Percentiles rank a stretch among this genome's conserved stretches.
Conservation (phyloP, 495 filamentous ascomycete genomes). For the Cercophora newfieldiana region DNA sequence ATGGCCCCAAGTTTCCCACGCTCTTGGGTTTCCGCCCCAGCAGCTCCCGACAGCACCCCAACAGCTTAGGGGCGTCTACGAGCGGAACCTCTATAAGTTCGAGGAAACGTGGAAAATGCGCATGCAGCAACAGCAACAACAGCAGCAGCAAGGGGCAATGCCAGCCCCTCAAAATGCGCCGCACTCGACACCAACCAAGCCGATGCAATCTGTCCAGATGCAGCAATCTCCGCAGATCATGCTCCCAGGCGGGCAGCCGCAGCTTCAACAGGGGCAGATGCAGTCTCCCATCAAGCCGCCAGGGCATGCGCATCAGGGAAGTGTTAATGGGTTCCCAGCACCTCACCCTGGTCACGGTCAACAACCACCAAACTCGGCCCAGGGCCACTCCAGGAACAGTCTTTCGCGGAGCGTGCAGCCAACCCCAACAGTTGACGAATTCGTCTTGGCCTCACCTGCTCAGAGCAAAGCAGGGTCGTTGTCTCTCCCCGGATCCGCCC, state of each 20-base stretch:
- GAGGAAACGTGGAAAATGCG: slow-evolving; percentile 71
- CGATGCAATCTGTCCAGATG: slow-evolving; percentile 41
- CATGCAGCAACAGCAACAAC: slow-evolving; percentile 53
- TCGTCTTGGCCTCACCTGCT: slow-evolving; percentile 43
- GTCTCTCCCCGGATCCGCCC: slow-evolving; percentile 34
- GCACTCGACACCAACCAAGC: slow-evolving; percentile 41
- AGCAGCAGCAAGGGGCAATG: slow-evolving; percentile 36
- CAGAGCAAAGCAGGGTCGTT: slow-evolving; percentile 40
- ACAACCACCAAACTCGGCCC: slow-evolving; percentile 34
- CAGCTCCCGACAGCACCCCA: slow-evolving; percentile 64
- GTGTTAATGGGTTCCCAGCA: slow-evolving; percentile 51
- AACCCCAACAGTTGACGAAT: slow-evolving; percentile 41
- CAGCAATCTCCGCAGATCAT: slow-evolving; percentile 48
- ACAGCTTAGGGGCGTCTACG: slow-evolving; percentile 71
- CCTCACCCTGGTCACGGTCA: slow-evolving; percentile 47
- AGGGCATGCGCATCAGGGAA: slow-evolving; percentile 41
- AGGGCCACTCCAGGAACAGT: slow-evolving; percentile 40
- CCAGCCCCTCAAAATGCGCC: slow-evolving; percentile 26
- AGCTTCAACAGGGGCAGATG: slow-evolving; percentile 49
- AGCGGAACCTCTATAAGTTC: slow-evolving; percentile 69
- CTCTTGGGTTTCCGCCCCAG: slow-evolving; percentile 63
- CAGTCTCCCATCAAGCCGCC: slow-evolving; percentile 54
- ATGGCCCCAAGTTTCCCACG: slow-evolving; percentile 71
- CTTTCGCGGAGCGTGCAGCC: slow-evolving; percentile 45
- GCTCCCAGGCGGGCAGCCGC: slow-evolving; percentile 47